A percentile compares a stretch with the other conserved stretches of the same genome.
Evolutionary conservation across 2,329 filamentous ascomycete genomes (phyloP).

Genomic region (Cryphonectria naterciae): DNA sequence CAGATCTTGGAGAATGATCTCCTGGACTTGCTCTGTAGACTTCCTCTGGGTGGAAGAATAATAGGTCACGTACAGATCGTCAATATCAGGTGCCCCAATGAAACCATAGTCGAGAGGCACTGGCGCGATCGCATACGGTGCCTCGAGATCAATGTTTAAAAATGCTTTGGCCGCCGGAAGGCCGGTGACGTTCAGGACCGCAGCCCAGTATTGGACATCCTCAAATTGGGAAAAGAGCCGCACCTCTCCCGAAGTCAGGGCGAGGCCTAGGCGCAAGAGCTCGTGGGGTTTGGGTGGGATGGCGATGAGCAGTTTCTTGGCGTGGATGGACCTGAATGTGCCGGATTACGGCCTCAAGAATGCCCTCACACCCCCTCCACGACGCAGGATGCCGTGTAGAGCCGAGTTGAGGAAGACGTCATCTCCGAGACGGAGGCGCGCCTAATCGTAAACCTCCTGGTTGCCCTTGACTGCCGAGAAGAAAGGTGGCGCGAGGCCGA

Average conservation of each 20-base stretch:
- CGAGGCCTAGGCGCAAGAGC: slow-evolving; percentile 1
- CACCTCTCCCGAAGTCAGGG: neutral
- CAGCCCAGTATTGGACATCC: neutral
- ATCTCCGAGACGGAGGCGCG: neutral
- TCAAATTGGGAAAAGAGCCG: slow-evolving; percentile 4
- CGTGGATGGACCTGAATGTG: neutral
- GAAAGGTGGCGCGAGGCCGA: neutral
- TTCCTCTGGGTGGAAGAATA: neutral
- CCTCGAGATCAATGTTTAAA: neutral
- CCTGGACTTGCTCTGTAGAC: neutral
- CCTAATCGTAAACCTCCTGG: neutral
- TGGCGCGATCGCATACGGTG: neutral
- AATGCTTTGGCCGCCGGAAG: neutral
- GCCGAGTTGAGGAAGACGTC: neutral
- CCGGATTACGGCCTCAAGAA: neutral
- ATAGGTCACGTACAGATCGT: neutral
- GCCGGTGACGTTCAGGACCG: neutral
- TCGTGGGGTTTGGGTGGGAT: neutral
- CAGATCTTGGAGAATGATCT: neutral
- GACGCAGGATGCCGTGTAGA: neutral
- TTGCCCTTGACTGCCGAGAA: neutral
- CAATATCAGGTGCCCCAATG: neutral
- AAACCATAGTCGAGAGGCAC: neutral
- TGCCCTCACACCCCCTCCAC: neutral
- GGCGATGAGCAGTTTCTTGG: slow-evolving; percentile 11